Evolutionary conservation across 805 yeast species (phyloP).

Genomic region (Komagataella ulmi): DNA sequence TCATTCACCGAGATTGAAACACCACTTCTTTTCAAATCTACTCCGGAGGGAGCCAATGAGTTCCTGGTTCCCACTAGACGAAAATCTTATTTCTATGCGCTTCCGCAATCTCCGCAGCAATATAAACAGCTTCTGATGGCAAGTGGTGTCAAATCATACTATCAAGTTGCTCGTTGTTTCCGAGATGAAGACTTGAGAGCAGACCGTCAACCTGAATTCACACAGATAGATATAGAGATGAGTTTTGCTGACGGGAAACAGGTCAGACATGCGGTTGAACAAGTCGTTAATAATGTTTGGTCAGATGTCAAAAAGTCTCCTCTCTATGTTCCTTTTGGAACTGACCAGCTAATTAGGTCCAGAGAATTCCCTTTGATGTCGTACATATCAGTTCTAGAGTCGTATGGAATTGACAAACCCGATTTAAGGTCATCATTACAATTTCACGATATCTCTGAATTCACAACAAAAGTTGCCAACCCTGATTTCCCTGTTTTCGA

Average conservation of each 20-base stretch:
- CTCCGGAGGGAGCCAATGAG: constrained; percentile 97
- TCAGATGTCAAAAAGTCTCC: constrained; percentile 24
- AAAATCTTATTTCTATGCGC: constrained; percentile 54
- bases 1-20: constrained; percentile 81
- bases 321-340: constrained; percentile 21
- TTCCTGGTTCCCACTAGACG: constrained; percentile 85
- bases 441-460: constrained; percentile 35
- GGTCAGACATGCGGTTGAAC: constrained; percentile 54
- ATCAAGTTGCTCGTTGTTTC: constrained; percentile 87
- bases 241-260: constrained; percentile 59
- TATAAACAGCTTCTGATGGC: constrained; percentile 93
- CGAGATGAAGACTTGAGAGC: constrained; percentile 92
- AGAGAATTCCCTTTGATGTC: constrained; percentile 32
- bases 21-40: constrained; percentile 83
- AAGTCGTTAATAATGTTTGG: constrained; percentile 46
- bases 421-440: constrained; percentile 58
- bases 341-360: constrained; percentile 17
- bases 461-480: constrained; percentile 14
- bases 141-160: constrained; percentile 76
- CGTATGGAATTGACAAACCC: constrained; percentile 90
- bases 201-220: constrained; percentile 96
- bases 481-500: constrained; percentile 56
- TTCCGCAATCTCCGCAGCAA: constrained; percentile 97
- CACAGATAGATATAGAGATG: constrained; percentile 95
- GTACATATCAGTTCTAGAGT: constrained; percentile 56